Percentiles rank a stretch among this genome's conserved stretches.
These are phyloP conservation scores for Stagonosporopsis vannaccii DNA, from an alignment of 2,329 filamentous ascomycete genomes.

Conservation along the genomic window DNA sequence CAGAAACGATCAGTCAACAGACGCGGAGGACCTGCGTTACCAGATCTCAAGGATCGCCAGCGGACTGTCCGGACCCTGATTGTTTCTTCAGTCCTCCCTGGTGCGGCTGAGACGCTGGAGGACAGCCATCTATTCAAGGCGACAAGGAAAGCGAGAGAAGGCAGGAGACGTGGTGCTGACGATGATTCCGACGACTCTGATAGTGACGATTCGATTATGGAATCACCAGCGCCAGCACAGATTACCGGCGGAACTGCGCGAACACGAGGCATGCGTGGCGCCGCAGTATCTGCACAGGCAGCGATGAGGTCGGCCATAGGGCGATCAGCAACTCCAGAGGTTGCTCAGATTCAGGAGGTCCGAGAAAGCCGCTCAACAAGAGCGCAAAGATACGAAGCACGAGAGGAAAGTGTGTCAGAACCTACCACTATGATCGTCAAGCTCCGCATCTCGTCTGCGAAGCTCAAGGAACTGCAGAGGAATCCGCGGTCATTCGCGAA, in stretches of 20 bases:
- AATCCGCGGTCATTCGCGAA: conserved; percentile 58
- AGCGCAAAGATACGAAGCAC: conserved; percentile 66
- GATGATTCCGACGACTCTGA: conserved; percentile 91
- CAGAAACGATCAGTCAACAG: conserved; percentile 96
- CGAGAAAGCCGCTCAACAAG: conserved; percentile 76
- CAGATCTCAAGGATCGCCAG: conserved; percentile 95
- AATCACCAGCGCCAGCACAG: conserved; percentile 79
- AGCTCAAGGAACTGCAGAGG: conserved; percentile 70
- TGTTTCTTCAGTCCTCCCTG: conserved; percentile 90
- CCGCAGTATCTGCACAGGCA: conserved; percentile 84
- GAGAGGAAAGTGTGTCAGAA: conserved; percentile 79
- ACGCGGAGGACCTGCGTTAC: conserved; percentile 87
- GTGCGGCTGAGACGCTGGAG: conserved; percentile 79
- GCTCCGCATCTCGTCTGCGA: conserved; percentile 75
- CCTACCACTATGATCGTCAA: conserved; percentile 71
- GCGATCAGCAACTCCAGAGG: conserved; percentile 91
- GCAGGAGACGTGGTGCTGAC: conserved; percentile 67
- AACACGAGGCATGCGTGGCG: conserved; percentile 87
- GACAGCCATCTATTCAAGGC: conserved; percentile 86
- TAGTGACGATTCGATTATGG: conserved; percentile 84
- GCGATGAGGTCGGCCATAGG: conserved; percentile 77
- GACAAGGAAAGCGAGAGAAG: conserved; percentile 51
- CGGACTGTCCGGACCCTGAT: conserved; percentile 91
- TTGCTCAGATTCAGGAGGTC: conserved; percentile 70
- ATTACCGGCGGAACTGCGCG: conserved; percentile 78